A percentile compares a stretch with the other conserved stretches of the same genome.
Evolutionary conservation across 2,329 filamentous ascomycete genomes (phyloP).

Genomic region (Diaporthe sp.): DNA sequence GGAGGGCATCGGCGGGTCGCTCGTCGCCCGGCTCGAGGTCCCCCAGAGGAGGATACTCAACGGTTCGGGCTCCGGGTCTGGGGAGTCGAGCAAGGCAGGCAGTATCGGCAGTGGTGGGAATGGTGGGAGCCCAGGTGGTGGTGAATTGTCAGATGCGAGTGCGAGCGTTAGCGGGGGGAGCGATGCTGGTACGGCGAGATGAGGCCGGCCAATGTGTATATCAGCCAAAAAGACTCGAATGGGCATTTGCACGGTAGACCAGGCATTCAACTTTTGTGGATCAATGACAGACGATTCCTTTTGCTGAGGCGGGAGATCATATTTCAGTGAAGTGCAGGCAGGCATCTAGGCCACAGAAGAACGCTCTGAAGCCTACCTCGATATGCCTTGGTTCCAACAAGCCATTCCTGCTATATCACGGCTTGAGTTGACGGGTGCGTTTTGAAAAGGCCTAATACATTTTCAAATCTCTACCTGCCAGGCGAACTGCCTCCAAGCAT

Average conservation of each 20-base stretch:
- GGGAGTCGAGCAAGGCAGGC: conserved; percentile 25
- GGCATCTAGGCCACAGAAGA: too few relatives aligned
- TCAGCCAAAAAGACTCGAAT: neutral
- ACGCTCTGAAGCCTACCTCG: neutral
- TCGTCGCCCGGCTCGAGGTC: conserved; percentile 42
- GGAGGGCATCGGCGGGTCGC: conserved; percentile 45
- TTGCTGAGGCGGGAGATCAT: too few relatives aligned
- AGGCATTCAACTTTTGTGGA: neutral
- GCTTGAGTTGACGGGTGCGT: too few relatives aligned
- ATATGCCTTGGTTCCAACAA: neutral
- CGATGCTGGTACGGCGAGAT: conserved; percentile 28
- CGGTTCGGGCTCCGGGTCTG: conserved; percentile 25
- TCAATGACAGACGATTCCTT: neutral
- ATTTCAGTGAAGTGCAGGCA: too few relatives aligned
- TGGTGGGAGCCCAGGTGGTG: neutral
- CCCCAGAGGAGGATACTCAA: conserved; percentile 38
- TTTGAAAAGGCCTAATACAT: neutral
- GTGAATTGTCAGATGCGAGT: neutral
- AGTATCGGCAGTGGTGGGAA: conserved; percentile 20
- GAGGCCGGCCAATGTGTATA: neutral
- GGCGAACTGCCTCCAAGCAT: neutral
- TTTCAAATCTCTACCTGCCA: neutral
- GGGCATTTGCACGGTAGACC: conserved; percentile 16
- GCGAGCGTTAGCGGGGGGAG: conserved; percentile 27
- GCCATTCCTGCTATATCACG: neutral